A percentile compares a stretch with the other conserved stretches of the same genome.
Evolutionary conservation across 73 alveolate species (phyloP).

Genomic region (Paramecium bursaria): DNA sequence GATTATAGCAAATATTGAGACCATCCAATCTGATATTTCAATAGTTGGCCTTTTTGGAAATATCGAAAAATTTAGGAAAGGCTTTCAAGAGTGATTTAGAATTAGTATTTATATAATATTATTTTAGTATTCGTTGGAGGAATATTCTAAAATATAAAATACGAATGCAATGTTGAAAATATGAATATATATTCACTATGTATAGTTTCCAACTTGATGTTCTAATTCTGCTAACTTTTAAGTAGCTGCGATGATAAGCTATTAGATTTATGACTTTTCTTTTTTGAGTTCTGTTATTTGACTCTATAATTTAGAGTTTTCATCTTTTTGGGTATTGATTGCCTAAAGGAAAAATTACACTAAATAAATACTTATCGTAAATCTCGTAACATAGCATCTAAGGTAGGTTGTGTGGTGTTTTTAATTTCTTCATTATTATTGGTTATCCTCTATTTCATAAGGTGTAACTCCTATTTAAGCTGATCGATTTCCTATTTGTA

Average conservation of each 20-base stretch:
- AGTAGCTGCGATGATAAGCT: conserved; percentile 46
- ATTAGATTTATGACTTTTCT: conserved; percentile 31
- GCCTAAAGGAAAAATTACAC: conserved; percentile 1
- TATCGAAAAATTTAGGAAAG: too few species aligned
- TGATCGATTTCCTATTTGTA: conserved; percentile 50
- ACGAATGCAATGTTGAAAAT: too few species aligned
- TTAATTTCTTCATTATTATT: conserved; percentile 52
- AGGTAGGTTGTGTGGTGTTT: conserved; percentile 50
- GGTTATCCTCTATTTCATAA: conserved; percentile 49
- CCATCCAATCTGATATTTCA: too few species aligned
- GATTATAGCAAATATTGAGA: too few species aligned
- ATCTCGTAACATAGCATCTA: conserved; percentile 58
- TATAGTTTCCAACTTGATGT: conserved; percentile 59
- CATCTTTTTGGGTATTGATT: conserved; percentile 59
- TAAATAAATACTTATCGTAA: conserved; percentile 25
- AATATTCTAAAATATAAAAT: too few species aligned
- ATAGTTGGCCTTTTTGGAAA: too few species aligned
- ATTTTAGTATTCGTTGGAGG: too few species aligned
- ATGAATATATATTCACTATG: too few species aligned
- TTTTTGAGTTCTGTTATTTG: conserved; percentile 54
- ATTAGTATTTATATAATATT: too few species aligned
- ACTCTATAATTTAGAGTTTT: conserved; percentile 44
- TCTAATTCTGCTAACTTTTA: conserved; percentile 56
- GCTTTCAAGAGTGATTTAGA: too few species aligned
- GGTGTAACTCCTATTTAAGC: conserved; percentile 53